Percentiles rank a stretch among this genome's conserved stretches.
phyloP scores from a whole-genome alignment of 2,329 filamentous ascomycete species.

The Myrmaecium sp. region DNA sequence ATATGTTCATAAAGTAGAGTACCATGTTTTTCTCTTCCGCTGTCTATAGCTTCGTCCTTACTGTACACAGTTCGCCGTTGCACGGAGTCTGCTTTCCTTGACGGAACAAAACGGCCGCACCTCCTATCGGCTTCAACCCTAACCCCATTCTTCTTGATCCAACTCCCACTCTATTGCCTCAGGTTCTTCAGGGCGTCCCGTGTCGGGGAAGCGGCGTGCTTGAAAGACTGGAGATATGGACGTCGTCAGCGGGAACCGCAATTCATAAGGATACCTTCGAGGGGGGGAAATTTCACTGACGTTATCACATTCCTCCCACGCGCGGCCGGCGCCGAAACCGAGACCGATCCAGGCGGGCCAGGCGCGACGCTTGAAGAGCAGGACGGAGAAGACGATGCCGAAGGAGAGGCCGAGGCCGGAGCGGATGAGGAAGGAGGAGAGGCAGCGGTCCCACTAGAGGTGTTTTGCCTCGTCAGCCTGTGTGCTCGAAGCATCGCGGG shows the following conservation, averaged over 20 bases:
- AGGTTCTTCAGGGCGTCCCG: constrained; percentile 32
- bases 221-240: constrained; percentile 28
- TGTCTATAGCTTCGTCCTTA: too few relatives aligned
- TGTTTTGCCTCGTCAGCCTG: constrained; percentile 3
- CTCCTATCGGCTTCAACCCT: too few relatives aligned
- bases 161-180: too few relatives aligned
- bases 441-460: constrained; percentile 89
- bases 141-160: too few relatives aligned
- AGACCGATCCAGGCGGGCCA: constrained; percentile 94
- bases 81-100: too few relatives aligned
- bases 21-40: too few relatives aligned
- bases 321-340: constrained; percentile 88
- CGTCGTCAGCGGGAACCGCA: not conserved
- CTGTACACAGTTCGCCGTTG: too few relatives aligned
- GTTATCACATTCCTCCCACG: constrained; percentile 96
- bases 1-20: too few relatives aligned
- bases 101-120: too few relatives aligned
- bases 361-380: constrained; percentile 92
- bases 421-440: constrained; percentile 94
- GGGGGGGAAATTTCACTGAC: constrained; percentile 17
- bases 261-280: not conserved
- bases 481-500: constrained; percentile 9
- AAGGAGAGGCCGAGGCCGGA: constrained; percentile 91
- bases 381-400: constrained; percentile 95
- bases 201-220: constrained; percentile 29